Percentiles rank a stretch among this genome's conserved stretches.
Conservation (phyloP, 148 eudicot species). For the Selenicereus undatus region DNA sequence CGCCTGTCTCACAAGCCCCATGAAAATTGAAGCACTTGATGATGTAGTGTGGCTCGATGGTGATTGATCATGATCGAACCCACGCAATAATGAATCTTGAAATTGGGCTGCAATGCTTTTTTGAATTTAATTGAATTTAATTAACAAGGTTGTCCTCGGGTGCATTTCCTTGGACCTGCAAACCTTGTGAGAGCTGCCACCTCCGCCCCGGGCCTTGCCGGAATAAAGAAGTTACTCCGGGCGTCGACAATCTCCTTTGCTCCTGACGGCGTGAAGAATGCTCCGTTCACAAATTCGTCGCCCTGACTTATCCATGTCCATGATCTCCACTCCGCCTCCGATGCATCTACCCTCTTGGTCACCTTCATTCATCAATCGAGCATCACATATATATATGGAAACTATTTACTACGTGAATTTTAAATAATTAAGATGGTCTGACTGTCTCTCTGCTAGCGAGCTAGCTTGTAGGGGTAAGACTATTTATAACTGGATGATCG, state of each 20-base stretch:
- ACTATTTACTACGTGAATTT: too few relatives aligned
- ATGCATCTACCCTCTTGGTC: constrained; percentile 46
- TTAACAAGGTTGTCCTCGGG: constrained; percentile 29
- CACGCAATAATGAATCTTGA: background rate
- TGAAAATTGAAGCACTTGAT: background rate
- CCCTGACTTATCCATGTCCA: constrained; percentile 60
- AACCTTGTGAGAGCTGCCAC: constrained; percentile 26
- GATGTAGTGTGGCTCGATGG: background rate
- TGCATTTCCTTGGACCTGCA: constrained; percentile 43
- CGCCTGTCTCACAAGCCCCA: background rate
- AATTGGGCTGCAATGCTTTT: background rate
- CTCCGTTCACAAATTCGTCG: constrained; percentile 48
- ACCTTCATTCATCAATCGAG: constrained; percentile 25
- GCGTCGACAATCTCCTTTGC: background rate
- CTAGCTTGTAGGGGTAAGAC: too few relatives aligned
- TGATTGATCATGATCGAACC: background rate
- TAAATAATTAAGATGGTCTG: background rate
- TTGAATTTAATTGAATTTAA: constrained; percentile 6
- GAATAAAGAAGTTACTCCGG: constrained; percentile 10
- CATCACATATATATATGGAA: background rate
- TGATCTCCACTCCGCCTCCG: constrained; percentile 39
- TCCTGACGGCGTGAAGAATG: constrained; percentile 42
- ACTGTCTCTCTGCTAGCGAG: too few relatives aligned
- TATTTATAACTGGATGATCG: too few relatives aligned
- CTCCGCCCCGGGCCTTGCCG: constrained; percentile 27